Base-by-base conservation (phyloP, 2,329 filamentous ascomycete genomes). In the Pyrenochaeta sp. region DNA sequence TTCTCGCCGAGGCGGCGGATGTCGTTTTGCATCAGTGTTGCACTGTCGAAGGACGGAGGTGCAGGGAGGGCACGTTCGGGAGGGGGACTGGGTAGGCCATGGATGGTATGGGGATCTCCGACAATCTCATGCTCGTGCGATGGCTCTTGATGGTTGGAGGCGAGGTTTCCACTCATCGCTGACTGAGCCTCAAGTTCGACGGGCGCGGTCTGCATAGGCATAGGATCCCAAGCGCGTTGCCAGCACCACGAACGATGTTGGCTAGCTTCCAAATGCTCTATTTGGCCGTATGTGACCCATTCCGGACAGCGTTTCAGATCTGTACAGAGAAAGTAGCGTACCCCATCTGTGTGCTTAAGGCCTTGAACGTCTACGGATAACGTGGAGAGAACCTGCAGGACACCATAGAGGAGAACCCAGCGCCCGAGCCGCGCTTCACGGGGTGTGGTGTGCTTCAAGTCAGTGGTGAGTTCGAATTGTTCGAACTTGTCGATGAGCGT, bases 381-480 rank as follows among this genome's bases (percentile, higher is more conserved):
- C 2, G 68, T 76, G 9, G 76, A 77, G 3, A 80, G 68, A 7
- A 77, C 66, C 58, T 80, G 78, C 1, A 80, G 58, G 39, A 77
- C 69, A 31, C 71, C 75, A 51, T 79, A 78, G 21, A 80, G 60
- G 7, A 79, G 72, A 18, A 79, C 64, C 78, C 78, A 80, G 12
- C 76, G 74, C 15, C 77, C 78, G 27, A 78, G 71, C 15, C 78
- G 76, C 31, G 76, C 77, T 58, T 78, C 75, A 17, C 73, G 71
- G 2, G 76, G 75, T 1, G 75, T 69, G 30, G 66, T 56, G 17
- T 62, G 62, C 33, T 67, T 67, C 15, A 76, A 60, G 27, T 72
- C 64, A 2, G 72, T 64, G 2, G 61, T 67, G 35, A 78, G 72
- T 52, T 80, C 77, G 65, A 77, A 78, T 17, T 69, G 64, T 29